A percentile compares a stretch with the other conserved stretches of the same genome.
These are phyloP conservation scores for Annulohypoxylon nitens DNA, from an alignment of 495 filamentous ascomycete genomes.

Conservation along the genomic window DNA sequence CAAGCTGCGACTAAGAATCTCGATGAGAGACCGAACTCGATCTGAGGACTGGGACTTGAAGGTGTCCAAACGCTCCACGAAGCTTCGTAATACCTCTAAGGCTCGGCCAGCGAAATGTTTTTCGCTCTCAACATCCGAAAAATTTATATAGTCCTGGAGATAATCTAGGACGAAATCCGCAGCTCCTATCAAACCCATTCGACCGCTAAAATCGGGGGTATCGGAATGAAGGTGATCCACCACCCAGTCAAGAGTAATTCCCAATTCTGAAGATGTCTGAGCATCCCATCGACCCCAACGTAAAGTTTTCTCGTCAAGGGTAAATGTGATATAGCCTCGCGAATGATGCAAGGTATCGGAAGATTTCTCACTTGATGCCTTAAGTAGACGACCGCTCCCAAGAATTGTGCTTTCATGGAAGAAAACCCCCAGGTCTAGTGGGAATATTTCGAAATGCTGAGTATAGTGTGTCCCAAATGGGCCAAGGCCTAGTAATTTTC, in stretches of 20 bases:
- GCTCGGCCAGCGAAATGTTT: conserved; percentile 60
- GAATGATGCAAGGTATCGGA: conserved; percentile 47
- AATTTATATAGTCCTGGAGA: conserved; percentile 54
- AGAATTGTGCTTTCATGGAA: conserved; percentile 84
- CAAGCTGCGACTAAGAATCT: conserved; percentile 47
- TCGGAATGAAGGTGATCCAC: conserved; percentile 56
- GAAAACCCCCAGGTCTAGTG: conserved; percentile 74
- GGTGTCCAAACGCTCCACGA: conserved; percentile 54
- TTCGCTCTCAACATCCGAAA: conserved; percentile 47
- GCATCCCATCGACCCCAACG: conserved; percentile 81
- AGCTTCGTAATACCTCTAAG: conserved; percentile 58
- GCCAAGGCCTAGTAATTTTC: conserved; percentile 68
- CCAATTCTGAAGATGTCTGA: conserved; percentile 74
- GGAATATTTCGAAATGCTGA: conserved; percentile 78
- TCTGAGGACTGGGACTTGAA: conserved; percentile 20
- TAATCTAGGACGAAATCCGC: conserved; percentile 59
- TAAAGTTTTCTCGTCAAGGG: conserved; percentile 64
- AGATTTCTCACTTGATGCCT: conserved; percentile 58
- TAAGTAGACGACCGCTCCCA: conserved; percentile 75
- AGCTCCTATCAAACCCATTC: conserved; percentile 42
- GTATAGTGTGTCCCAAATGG: conserved; percentile 76
- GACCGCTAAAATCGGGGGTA: conserved; percentile 5
- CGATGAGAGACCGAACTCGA: conserved; percentile 38
- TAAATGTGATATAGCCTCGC: conserved; percentile 52
- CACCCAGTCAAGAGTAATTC: conserved; percentile 68